Evolutionary conservation across 1,139 yeast genomes (phyloP), one percentile per base, ranked within the genome.

Genomic region (Eremothecium gossypii): DNA sequence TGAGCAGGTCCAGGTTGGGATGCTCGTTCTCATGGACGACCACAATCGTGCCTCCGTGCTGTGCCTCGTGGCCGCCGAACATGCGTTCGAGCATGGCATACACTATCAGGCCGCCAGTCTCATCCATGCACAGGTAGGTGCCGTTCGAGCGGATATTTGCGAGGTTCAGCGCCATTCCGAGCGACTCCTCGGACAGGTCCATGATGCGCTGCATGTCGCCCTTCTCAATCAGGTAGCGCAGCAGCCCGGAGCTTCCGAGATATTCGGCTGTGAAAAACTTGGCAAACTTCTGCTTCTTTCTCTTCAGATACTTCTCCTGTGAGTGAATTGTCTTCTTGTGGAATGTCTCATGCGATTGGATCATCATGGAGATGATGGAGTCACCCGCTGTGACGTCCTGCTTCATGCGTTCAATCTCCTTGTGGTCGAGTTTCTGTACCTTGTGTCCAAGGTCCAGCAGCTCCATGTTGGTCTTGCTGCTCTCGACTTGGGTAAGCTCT

Each of bases 21-120:
- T 89, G 96, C 60, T 91, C 98, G 59, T 87, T 85, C 55, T 89
- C 98, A 63, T 91, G 96, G 2, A 82, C 70, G 27, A 85, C 72
- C 3, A 86, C 73, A 38, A 93, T 77, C 8, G 77, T 69, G 11
- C 97, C 98, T 7, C 32, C 29, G 8, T 40, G 43, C 7, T 41
- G 36, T 13, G 43, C 44, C 29, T 44, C 48, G 31, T 49, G 46
- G 39, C 77, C 67, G 2, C 91, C 86, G 44, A 77, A 78, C 93
- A 91, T 84, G 56, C 97, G 71, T 59, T 93, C 98, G 66, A 91
- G 62, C 73, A 93, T 69, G 4, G 94, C 85, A 48, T 84, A 84
- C 3, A 84, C 76, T 1, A 91, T 62, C 13, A 89, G 70, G 2
- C 97, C 96, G 27, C 95, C 87, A 26, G 95, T 82, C 55, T 91